phyloP scores from a whole-genome alignment of 148 eudicot genomes.

The Amaranthus palmeri region DNA sequence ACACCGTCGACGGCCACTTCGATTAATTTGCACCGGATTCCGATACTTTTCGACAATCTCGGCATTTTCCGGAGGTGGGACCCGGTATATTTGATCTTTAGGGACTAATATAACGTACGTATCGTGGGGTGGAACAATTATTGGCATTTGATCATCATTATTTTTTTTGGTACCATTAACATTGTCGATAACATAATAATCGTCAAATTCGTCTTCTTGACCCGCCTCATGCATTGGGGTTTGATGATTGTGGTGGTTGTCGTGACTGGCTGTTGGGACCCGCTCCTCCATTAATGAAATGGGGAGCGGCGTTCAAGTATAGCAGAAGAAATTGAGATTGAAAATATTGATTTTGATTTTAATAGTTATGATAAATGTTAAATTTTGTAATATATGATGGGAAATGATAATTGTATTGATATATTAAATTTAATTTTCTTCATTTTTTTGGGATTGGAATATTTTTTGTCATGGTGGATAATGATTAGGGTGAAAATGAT shows the following conservation, averaged over 20 bases:
- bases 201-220: constrained; percentile 3
- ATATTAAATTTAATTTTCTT: neutral
- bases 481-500: neutral
- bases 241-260: neutral
- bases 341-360: neutral
- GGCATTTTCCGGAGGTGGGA: constrained; percentile 49
- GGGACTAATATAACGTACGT: constrained; percentile 37
- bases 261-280: constrained; percentile 20
- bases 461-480: constrained; percentile 4
- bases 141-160: constrained; percentile 6
- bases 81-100: constrained; percentile 36
- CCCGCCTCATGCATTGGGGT: neutral
- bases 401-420: neutral
- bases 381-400: neutral
- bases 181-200: neutral
- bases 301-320: constrained; percentile 34
- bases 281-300: constrained; percentile 46
- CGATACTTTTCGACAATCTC: constrained; percentile 32
- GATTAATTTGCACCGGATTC: constrained; percentile 3
- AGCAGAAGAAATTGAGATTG: neutral
- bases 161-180: neutral
- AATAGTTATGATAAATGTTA: too few relatives aligned
- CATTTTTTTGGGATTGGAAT: neutral
- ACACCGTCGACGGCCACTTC: constrained; percentile 1
- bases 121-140: constrained; percentile 2